These are phyloP conservation scores for Xanthoceras sorbifolium DNA, from an alignment of 345 rosid species.

Conservation along the genomic window DNA sequence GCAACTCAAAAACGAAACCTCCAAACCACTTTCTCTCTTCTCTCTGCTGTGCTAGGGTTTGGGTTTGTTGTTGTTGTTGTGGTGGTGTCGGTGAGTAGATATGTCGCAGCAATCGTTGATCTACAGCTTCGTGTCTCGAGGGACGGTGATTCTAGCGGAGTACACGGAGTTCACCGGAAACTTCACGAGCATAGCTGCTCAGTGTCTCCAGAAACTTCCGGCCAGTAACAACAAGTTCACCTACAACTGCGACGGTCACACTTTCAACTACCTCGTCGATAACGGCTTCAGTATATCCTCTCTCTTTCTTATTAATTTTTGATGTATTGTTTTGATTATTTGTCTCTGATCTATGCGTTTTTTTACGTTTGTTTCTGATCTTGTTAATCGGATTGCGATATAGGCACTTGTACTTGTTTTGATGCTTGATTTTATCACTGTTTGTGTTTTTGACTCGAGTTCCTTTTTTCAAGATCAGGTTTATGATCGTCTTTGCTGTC, in stretches of 20 bases:
- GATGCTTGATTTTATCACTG: slow-evolving; percentile 10
- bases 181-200: slow-evolving; percentile 61
- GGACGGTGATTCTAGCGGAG: slow-evolving; percentile 52
- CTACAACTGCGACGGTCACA: slow-evolving; percentile 67
- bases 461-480: background rate
- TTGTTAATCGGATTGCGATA: background rate
- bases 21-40: background rate
- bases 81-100: background rate
- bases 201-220: slow-evolving; percentile 68
- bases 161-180: slow-evolving; percentile 61
- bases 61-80: slow-evolving; percentile 12
- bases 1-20: slow-evolving; percentile 4
- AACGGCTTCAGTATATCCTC: slow-evolving; percentile 45
- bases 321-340: background rate
- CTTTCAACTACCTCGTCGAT: slow-evolving; percentile 65
- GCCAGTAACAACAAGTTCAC: slow-evolving; percentile 61
- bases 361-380: background rate
- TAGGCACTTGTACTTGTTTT: background rate
- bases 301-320: background rate
- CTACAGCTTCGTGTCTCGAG: slow-evolving; percentile 65
- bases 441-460: background rate
- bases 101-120: slow-evolving; percentile 66
- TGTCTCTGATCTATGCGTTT: slow-evolving; percentile 23
- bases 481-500: background rate
- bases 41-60: slow-evolving; percentile 3